These are phyloP conservation scores for Colletotrichum cuscutae DNA, from an alignment of 2,329 filamentous ascomycete species.

Conservation along the genomic window DNA sequence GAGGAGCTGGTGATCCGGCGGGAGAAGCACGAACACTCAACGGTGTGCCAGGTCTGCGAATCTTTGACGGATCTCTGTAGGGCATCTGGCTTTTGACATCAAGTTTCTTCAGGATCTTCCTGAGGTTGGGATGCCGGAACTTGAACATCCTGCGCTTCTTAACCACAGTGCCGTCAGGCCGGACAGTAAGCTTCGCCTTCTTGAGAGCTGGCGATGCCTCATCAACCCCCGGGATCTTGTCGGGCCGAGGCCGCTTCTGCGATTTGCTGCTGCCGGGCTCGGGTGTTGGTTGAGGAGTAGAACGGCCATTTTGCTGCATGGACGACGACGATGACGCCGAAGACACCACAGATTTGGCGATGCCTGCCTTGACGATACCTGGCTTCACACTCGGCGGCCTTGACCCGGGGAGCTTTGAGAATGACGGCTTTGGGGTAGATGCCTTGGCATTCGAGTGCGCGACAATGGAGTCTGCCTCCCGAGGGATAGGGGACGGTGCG, in stretches of 20 bases:
- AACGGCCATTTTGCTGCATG: constrained; percentile 12
- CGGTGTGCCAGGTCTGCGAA: constrained; percentile 23
- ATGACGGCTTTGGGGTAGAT: neutral
- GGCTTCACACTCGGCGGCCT: constrained; percentile 5
- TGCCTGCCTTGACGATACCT: neutral
- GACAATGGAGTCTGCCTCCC: constrained; percentile 34
- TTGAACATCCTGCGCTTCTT: constrained; percentile 49
- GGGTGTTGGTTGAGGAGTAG: constrained; percentile 18
- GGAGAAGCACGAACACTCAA: constrained; percentile 39
- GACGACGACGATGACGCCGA: constrained; percentile 2
- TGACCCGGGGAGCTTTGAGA: neutral
- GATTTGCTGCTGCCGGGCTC: constrained; percentile 37
- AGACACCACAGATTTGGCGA: constrained; percentile 2
- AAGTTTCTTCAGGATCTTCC: constrained; percentile 43
- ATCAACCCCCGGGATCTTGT: constrained; percentile 49
- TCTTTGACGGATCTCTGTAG: constrained; percentile 24
- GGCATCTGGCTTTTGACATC: constrained; percentile 17
- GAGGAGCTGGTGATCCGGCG: constrained; percentile 40
- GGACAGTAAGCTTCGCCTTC: constrained; percentile 47
- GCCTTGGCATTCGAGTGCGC: constrained; percentile 23
- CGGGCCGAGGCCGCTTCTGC: constrained; percentile 49
- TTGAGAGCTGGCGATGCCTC: constrained; percentile 48
- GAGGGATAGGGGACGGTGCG: constrained; percentile 22
- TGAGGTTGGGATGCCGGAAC: constrained; percentile 47
- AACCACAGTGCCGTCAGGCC: constrained; percentile 38